Evolutionary conservation across 768 basidiomycete species (phyloP), one percentile per base, ranked within the genome.

Genomic region (Trametes cubensis): DNA sequence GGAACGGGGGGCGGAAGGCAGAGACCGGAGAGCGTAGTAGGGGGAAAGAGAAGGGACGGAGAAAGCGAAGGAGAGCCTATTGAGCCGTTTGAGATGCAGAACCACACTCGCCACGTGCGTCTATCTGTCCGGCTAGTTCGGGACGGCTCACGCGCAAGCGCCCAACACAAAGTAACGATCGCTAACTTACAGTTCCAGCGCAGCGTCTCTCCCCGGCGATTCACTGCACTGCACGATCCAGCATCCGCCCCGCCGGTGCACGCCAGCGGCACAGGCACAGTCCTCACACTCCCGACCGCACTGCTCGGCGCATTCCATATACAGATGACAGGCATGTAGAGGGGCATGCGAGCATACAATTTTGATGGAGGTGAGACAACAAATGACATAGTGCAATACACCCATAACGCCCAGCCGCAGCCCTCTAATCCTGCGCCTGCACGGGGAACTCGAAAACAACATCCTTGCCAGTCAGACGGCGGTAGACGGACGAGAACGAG

Each of bases 401-500:
- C 69, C 65, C 68, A 63, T 70, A 70, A 46, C 61, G 62, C 63
- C 67, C 69, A 75, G 74, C 72, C 70, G 30, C 71, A 69, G 69
- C 69, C 68, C 71, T 74, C 80, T 86, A 90, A 76, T 89, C 86
- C 74, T 87, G 87, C 69, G 80, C 79, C 67, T 83, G 85, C 65
- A 87, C 86, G 46, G 92, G 92, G 82, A 94, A 94, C 82, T 94
- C 92, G 74, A 94, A 94, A 57, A 90, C 88, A 61, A 97, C 95
- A 66, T 98, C 95, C 84, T 97, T 98, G 75, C 95, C 95, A 67
- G 95, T 96, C 75, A 97, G 80, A 65, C 90, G 86, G 73, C 90
- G 91, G 85, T 97, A 98, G 66, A 98, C 93, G 44, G 94, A 95
- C 51, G 95, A 91, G 83, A 98, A 99, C 66, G 95, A 96, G 81